Percentiles rank a stretch among this genome's conserved stretches.
Conservation (phyloP, 2,329 filamentous ascomycete species). For the Cordyceps sp. region DNA sequence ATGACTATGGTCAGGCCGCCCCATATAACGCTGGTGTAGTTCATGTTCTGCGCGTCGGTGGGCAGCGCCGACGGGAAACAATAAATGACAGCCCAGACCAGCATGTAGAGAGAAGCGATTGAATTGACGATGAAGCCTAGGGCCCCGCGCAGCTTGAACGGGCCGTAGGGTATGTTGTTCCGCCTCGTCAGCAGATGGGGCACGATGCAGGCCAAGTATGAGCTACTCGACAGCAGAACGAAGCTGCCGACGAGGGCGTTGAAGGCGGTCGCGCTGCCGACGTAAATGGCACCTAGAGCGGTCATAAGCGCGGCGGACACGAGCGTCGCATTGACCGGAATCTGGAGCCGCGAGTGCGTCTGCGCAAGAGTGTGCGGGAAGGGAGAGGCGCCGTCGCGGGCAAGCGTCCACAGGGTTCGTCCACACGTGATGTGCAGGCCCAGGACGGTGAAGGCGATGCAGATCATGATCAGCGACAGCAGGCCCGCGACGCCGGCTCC, state of each 20-base stretch:
- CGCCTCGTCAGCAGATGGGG: conserved; percentile 30
- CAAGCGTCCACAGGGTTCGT: neutral
- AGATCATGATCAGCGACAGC: neutral
- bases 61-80: conserved; percentile 37
- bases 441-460: neutral
- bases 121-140: conserved; percentile 33
- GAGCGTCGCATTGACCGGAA: neutral
- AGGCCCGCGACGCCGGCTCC: neutral
- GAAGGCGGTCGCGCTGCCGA: neutral
- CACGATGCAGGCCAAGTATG: conserved; percentile 45
- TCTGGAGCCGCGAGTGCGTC: neutral
- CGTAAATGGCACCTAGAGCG: neutral
- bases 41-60: conserved; percentile 30
- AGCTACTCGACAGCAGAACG: neutral
- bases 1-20: conserved; percentile 11
- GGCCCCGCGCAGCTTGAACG: conserved; percentile 34
- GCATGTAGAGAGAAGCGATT: conserved; percentile 38
- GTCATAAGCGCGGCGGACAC: neutral
- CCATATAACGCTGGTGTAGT: conserved; percentile 29
- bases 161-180: conserved; percentile 27
- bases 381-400: neutral
- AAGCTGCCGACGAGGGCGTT: neutral
- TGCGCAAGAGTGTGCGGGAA: neutral
- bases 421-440: neutral
- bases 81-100: conserved; percentile 45